phyloP scores from a whole-genome alignment of 75 land plant genomes.

The Cunninghamia lanceolata region DNA sequence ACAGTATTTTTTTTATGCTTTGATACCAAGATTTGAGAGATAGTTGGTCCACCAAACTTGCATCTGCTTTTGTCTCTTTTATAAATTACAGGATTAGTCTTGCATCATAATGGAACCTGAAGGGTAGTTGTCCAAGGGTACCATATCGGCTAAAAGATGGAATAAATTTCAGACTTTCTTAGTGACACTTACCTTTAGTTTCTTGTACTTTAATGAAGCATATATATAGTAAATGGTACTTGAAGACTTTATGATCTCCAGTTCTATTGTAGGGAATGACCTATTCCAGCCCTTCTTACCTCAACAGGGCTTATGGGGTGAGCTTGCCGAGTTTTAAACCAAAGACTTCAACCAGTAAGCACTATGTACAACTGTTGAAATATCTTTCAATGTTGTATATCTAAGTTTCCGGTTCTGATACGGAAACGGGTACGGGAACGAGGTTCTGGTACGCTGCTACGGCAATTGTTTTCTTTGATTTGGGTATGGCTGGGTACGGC shows the following conservation, averaged over 20 bases:
- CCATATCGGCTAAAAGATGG: neutral
- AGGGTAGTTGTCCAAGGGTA: neutral
- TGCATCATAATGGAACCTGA: neutral
- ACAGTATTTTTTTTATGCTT: neutral
- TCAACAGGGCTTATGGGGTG: too few relatives aligned
- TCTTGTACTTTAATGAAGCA: neutral
- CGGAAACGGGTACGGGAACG: too few relatives aligned
- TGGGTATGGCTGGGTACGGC: too few relatives aligned
- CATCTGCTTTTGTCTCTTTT: neutral
- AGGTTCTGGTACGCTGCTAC: too few relatives aligned
- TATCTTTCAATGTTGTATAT: too few relatives aligned
- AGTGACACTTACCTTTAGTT: neutral
- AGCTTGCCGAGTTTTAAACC: too few relatives aligned
- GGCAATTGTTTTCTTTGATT: too few relatives aligned
- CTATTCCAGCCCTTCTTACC: too few relatives aligned
- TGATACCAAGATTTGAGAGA: neutral
- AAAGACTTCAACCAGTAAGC: too few relatives aligned
- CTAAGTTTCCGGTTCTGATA: too few relatives aligned
- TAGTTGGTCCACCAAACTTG: neutral
- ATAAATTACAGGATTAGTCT: neutral
- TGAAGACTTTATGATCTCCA: neutral
- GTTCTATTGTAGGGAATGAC: too few relatives aligned
- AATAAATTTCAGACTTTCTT: neutral
- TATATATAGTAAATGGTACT: neutral
- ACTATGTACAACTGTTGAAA: too few relatives aligned